Evolutionary conservation across 164 flowering plant genomes (phyloP).

Genomic region (Cinnamomum micranthum): DNA sequence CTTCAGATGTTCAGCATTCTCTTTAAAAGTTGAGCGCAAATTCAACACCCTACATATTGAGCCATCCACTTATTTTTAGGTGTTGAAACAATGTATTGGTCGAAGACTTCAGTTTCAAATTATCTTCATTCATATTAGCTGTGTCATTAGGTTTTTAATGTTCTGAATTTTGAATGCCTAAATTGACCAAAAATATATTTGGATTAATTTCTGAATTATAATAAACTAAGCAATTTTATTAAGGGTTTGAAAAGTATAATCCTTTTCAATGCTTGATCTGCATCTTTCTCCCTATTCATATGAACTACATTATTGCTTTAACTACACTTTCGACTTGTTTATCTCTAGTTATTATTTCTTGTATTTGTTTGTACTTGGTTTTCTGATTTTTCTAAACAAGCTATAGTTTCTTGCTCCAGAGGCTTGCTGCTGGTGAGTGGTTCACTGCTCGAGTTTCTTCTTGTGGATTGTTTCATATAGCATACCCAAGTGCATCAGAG

Average conservation of each 20-base stretch:
- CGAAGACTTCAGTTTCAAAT: no score
- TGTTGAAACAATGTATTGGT: no score
- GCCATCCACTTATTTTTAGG: no score
- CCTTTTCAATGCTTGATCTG: background rate
- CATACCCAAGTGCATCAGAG: constrained; percentile 92
- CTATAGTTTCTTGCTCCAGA: constrained; percentile 35
- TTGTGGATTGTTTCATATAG: constrained; percentile 94
- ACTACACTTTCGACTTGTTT: background rate
- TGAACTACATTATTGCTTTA: background rate
- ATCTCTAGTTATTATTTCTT: background rate
- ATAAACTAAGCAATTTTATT: no score
- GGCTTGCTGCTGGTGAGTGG: constrained; percentile 98
- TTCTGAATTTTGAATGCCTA: no score
- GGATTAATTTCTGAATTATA: no score
- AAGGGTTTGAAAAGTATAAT: background rate
- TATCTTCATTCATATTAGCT: no score
- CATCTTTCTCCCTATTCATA: background rate
- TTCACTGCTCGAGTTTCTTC: constrained; percentile 97
- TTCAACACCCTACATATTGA: no score
- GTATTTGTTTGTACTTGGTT: background rate
- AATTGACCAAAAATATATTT: no score
- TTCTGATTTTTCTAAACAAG: constrained; percentile 1
- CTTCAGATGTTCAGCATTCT: no score
- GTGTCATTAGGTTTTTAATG: no score
- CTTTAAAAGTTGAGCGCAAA: no score